Percentiles rank a stretch among this genome's conserved stretches.
phyloP scores from a whole-genome alignment of 441 rosid genomes.

The Corymbia calophylla region DNA sequence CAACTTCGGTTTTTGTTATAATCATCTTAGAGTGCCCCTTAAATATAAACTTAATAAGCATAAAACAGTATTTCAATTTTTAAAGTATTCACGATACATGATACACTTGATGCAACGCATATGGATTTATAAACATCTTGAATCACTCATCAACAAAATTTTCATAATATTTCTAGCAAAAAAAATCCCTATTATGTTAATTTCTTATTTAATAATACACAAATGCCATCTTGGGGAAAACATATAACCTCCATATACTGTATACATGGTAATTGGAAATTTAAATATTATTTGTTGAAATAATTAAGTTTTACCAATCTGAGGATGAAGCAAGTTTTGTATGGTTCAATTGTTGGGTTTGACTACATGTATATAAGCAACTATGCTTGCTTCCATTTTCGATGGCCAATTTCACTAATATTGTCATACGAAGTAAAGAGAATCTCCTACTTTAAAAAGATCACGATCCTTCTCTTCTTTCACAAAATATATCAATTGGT shows the following conservation, averaged over 20 bases:
- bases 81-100: not conserved
- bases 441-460: not conserved
- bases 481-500: not conserved
- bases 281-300: not conserved
- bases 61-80: not conserved
- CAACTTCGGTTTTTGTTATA: not conserved
- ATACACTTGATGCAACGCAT: not conserved
- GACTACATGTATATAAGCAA: not conserved
- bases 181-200: not conserved
- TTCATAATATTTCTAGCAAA: not conserved
- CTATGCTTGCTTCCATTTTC: not conserved
- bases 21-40: not conserved
- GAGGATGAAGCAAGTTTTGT: not conserved
- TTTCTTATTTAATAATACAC: not conserved
- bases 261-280: not conserved
- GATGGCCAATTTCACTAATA: not conserved
- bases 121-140: not conserved
- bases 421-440: not conserved
- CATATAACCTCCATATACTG: not conserved
- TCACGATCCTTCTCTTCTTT: not conserved
- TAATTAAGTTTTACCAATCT: not conserved
- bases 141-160: not conserved
- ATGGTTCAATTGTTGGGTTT: not conserved
- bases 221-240: not conserved
- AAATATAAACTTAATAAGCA: too few relatives aligned